A percentile compares a stretch with the other conserved stretches of the same genome.
phyloP scores from a whole-genome alignment of 2,329 filamentous ascomycete species.

The Apiospora phragmitis region DNA sequence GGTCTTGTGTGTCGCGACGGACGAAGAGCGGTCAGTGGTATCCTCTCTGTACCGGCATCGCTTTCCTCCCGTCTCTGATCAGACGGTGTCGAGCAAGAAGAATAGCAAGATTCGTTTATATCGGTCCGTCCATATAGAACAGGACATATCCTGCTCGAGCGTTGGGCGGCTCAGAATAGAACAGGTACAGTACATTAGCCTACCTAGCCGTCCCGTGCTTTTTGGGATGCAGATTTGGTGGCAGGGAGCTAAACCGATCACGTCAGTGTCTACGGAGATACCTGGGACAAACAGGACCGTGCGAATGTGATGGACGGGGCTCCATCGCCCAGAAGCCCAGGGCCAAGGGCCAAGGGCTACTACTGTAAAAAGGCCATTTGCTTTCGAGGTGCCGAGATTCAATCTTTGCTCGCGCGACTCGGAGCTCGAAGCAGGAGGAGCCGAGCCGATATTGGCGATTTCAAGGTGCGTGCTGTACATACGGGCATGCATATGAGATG shows the following conservation, averaged over 20 bases:
- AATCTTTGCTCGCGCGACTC: neutral
- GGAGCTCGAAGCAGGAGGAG: neutral
- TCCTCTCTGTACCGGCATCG: too few species aligned
- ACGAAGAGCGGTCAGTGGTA: neutral
- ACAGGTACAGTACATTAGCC: neutral
- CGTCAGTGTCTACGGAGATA: conserved; percentile 6
- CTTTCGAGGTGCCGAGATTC: neutral
- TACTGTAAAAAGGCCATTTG: neutral
- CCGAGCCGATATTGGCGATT: conserved; percentile 1
- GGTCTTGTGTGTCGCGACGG: neutral
- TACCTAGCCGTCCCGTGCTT: conserved; percentile 2
- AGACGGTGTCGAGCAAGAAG: neutral
- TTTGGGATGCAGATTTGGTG: conserved; percentile 6
- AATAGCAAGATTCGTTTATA: neutral
- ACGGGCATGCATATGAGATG: neutral
- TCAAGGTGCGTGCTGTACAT: neutral
- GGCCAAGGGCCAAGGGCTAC: neutral
- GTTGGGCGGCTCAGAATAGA: neutral
- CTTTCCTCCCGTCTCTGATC: neutral
- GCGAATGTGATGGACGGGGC: neutral
- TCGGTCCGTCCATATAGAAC: neutral
- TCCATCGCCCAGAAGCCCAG: neutral
- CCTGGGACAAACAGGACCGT: conserved; percentile 7
- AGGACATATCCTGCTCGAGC: neutral
- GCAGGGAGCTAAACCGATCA: conserved; percentile 5